Conservation (phyloP, 2,329 filamentous ascomycete genomes). For the Cryphonectria japonica region DNA sequence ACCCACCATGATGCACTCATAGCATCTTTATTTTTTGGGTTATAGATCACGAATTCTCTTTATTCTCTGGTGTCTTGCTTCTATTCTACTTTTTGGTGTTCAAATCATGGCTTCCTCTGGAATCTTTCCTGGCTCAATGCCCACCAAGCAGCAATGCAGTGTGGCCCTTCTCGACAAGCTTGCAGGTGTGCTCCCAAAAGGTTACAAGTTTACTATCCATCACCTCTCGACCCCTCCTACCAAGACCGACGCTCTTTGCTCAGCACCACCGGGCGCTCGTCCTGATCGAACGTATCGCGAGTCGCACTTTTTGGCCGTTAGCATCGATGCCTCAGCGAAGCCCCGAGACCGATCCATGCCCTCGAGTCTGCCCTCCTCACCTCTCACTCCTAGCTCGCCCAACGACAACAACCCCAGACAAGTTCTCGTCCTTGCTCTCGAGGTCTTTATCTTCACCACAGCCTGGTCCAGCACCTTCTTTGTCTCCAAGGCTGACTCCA, state of each 20-base stretch:
- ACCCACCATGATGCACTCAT: conserved; percentile 8
- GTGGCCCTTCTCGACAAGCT: conserved; percentile 45
- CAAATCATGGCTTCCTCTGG: conserved; percentile 25
- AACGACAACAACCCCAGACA: conserved; percentile 43
- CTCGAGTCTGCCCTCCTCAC: conserved; percentile 23
- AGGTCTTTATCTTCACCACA: conserved; percentile 86
- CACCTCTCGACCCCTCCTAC: conserved; percentile 87
- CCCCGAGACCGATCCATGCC: conserved; percentile 16
- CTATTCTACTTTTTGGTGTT: neutral
- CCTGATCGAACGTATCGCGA: conserved; percentile 84
- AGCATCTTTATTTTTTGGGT: neutral
- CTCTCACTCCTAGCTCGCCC: conserved; percentile 31
- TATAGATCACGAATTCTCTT: neutral
- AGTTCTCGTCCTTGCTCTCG: conserved; percentile 80
- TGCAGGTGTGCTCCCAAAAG: conserved; percentile 57
- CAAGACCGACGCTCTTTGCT: conserved; percentile 75
- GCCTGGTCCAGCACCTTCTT: conserved; percentile 83
- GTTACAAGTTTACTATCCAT: conserved; percentile 68
- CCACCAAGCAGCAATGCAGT: conserved; percentile 33
- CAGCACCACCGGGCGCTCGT: conserved; percentile 71
- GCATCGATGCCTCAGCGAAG: conserved; percentile 43
- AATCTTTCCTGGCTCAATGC: conserved; percentile 27
- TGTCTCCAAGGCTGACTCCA: conserved; percentile 96
- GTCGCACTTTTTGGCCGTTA: conserved; percentile 71
- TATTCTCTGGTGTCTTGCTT: no score